A percentile compares a stretch with the other conserved stretches of the same genome.
phyloP scores from a whole-genome alignment of 805 yeast species.

The Tanozyma kutaoensis region DNA sequence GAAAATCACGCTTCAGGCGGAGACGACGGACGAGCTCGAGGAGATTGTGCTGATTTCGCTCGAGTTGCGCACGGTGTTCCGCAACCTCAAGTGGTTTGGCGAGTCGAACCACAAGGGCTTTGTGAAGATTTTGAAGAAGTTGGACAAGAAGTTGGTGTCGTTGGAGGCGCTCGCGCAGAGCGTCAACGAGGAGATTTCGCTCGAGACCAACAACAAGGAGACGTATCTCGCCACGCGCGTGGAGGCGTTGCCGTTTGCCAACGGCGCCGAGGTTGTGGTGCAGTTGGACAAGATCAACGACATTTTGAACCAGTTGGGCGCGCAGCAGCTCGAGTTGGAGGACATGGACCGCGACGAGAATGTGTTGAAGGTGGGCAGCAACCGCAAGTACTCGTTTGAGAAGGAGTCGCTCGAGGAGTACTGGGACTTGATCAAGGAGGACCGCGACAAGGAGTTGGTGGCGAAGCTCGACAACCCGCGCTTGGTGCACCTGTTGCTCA shows the following conservation, averaged over 20 bases:
- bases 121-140: conserved; percentile 74
- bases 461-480: conserved; percentile 34
- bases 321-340: conserved; percentile 10
- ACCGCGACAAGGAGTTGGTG: conserved; percentile 32
- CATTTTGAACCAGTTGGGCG: conserved; percentile 39
- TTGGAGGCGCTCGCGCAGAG: conserved; percentile 11
- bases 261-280: conserved; percentile 45
- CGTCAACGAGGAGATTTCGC: conserved; percentile 4
- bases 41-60: conserved; percentile 40
- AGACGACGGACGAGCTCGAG: conserved; percentile 26
- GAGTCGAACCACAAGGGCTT: conserved; percentile 88
- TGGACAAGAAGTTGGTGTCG: conserved; percentile 57
- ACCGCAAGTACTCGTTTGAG: conserved; percentile 12
- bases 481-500: conserved; percentile 44
- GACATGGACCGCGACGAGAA: conserved; percentile 1
- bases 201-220: conserved; percentile 23
- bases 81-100: conserved; percentile 88
- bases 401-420: conserved; percentile 9
- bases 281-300: conserved; percentile 40
- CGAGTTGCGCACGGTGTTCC: conserved; percentile 60
- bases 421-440: conserved; percentile 15
- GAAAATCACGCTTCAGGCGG: conserved; percentile 16
- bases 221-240: conserved; percentile 48
- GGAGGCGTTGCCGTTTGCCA: conserved; percentile 64
- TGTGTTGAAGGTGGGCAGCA: conserved; percentile 10